These are phyloP conservation scores for Antitrichia curtipendula DNA, from an alignment of 225 moss, liverwort and hornwort species.

Conservation along the genomic window DNA sequence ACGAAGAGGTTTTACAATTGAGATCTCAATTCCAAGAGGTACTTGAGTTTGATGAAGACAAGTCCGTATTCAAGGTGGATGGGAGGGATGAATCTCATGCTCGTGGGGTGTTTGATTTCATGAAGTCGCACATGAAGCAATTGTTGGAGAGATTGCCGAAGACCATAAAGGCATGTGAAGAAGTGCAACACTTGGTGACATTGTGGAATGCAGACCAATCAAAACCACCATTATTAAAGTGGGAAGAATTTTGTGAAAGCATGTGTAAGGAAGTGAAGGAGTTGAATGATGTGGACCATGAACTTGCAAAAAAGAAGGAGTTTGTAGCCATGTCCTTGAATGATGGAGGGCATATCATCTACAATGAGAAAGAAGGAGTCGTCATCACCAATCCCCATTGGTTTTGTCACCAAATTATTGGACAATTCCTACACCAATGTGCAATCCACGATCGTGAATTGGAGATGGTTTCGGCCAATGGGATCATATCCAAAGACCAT, in stretches of 20 bases:
- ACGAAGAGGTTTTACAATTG: not conserved
- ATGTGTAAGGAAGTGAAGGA: not conserved
- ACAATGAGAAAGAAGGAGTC: not conserved
- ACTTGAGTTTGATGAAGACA: not conserved
- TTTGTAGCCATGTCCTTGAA: not conserved
- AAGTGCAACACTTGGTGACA: not conserved
- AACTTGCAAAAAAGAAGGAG: not conserved
- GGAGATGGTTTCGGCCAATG: not conserved
- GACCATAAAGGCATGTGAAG: not conserved
- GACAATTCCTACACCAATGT: not conserved
- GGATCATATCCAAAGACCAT: not conserved
- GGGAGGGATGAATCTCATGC: not conserved
- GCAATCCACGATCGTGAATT: not conserved
- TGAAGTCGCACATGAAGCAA: not conserved
- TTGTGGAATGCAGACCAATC: not conserved
- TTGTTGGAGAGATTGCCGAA: not conserved
- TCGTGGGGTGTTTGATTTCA: not conserved
- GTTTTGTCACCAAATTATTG: not conserved
- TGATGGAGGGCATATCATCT: not conserved
- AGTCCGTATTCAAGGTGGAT: not conserved
- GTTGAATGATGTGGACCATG: not conserved
- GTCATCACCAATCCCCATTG: not conserved
- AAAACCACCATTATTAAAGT: not conserved
- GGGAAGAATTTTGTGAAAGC: not conserved
- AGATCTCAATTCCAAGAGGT: not conserved